Evolutionary conservation across 768 basidiomycete genomes (phyloP).

Genomic region (Podaxis pistillaris): DNA sequence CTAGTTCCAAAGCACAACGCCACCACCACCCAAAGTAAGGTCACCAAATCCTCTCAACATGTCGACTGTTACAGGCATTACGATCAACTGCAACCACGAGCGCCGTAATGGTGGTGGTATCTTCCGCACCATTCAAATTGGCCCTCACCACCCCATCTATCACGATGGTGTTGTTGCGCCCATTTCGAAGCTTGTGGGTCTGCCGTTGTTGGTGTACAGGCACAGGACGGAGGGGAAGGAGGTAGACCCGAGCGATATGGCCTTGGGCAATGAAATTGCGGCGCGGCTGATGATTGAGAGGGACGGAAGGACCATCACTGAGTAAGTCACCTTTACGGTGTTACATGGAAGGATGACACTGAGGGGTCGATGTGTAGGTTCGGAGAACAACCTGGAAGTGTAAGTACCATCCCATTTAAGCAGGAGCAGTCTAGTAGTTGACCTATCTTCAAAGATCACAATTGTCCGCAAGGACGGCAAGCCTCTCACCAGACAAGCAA

Average conservation of each 20-base stretch:
- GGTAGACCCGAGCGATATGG: not conserved
- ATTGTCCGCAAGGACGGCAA: conserved; percentile 5
- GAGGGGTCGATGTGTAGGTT: not conserved
- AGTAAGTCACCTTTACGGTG: not conserved
- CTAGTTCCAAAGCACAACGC: not conserved
- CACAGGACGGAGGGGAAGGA: not conserved
- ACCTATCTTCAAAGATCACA: not conserved
- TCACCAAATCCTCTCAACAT: not conserved
- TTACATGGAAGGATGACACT: not conserved
- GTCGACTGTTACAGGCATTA: conserved; percentile 3
- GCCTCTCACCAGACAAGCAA: conserved; percentile 7
- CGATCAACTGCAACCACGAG: conserved; percentile 4
- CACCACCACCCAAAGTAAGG: not conserved
- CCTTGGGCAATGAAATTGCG: conserved; percentile 1
- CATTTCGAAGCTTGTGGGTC: not conserved
- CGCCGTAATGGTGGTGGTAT: conserved; percentile 6
- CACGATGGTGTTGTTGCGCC: not conserved
- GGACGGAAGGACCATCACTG: not conserved
- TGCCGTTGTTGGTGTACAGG: conserved; percentile 5
- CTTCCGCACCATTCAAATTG: conserved; percentile 1
- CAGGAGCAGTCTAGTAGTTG: not conserved
- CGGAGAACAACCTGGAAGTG: not conserved
- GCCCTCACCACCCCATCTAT: not conserved
- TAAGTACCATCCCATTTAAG: not conserved
- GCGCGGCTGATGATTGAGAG: not conserved